Evolutionary conservation across 176 grass and related monocot genomes (phyloP).

Genomic region (Paspalum vaginatum): DNA sequence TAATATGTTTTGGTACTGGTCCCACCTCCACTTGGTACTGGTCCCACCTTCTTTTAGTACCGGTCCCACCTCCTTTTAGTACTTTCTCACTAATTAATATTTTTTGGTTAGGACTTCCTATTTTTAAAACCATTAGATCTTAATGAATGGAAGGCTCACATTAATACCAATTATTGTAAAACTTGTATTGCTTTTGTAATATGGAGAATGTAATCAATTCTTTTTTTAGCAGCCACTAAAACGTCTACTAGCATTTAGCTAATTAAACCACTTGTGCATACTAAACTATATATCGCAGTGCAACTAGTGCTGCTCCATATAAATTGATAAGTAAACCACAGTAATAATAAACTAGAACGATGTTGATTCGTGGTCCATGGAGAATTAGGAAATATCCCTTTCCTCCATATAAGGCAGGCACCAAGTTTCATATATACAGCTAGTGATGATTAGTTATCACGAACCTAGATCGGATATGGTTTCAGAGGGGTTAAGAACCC

Average conservation of each 20-base stretch:
- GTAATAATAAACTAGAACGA: background rate
- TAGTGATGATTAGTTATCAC: background rate
- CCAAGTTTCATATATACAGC: background rate
- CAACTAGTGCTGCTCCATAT: background rate
- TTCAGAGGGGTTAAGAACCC: conserved; percentile 12
- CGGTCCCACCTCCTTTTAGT: no score
- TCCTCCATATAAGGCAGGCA: background rate
- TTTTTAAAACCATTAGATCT: no score
- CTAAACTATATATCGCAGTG: background rate
- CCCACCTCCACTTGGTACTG: no score
- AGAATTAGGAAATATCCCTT: conserved; percentile 4
- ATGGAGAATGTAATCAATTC: conserved; percentile 46
- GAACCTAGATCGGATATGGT: background rate
- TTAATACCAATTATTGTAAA: no score
- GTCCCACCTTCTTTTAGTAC: no score
- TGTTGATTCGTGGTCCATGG: background rate
- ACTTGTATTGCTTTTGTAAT: background rate
- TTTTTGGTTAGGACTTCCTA: no score
- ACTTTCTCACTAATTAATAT: no score
- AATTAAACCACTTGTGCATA: conserved; percentile 6
- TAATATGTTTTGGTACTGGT: no score
- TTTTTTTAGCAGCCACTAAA: conserved; percentile 7
- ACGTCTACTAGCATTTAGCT: conserved; percentile 14
- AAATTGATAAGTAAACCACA: background rate
- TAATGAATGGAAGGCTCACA: no score